Evolutionary conservation across 352 stramenopile genomes (phyloP), one percentile per base, ranked within the genome.

Genomic region (Phytophthora tubulina): DNA sequence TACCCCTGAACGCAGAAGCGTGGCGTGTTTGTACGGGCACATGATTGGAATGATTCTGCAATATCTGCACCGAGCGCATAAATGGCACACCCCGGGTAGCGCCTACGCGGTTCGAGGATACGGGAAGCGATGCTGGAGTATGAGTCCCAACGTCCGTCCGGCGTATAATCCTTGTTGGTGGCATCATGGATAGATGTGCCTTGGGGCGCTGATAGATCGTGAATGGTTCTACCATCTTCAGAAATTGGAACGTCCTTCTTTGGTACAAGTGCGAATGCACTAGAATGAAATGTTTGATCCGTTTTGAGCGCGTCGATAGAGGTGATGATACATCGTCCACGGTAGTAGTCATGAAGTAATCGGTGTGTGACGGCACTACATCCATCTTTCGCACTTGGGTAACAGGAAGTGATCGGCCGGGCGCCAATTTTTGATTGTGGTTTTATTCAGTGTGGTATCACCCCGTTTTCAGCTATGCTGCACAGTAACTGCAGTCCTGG

Each of bases 151-250:
- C 48, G 48, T 11, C 7, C 30, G 48, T 55, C 48, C 30, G 30
- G 30, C n/a, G 31, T 41, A 11, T 6, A 38, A 27, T 2, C 30
- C 3, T 30, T 55, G 30, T 41, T 31, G 4, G 30, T 55, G 27
- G 30, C n/a, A 4, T 51, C 44, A 4, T 51, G 2, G 7, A 32
- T 31, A 6, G n/a, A 71, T 0, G 2, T 3, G 3, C 63, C 54
- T 3, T 2, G 1, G 1, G 55, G 54, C 15, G 63, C 63, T 9
- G 63, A 65, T 36, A 71, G 30, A 50, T 65, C 46, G 38, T 65
- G 54, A 14, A 71, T 71, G 31, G 61, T 44, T 61, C 55, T 36
- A n/a, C 63, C 63, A 13, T 60, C 63, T 1, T 46, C 11, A 1
- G 52, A 15, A 3, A 62, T 7, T 15, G 55, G 54, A 27, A 48